A percentile compares a stretch with the other conserved stretches of the same genome.
phyloP scores from a whole-genome alignment of 352 stramenopile genomes.

The Phytophthora pluvialis region DNA sequence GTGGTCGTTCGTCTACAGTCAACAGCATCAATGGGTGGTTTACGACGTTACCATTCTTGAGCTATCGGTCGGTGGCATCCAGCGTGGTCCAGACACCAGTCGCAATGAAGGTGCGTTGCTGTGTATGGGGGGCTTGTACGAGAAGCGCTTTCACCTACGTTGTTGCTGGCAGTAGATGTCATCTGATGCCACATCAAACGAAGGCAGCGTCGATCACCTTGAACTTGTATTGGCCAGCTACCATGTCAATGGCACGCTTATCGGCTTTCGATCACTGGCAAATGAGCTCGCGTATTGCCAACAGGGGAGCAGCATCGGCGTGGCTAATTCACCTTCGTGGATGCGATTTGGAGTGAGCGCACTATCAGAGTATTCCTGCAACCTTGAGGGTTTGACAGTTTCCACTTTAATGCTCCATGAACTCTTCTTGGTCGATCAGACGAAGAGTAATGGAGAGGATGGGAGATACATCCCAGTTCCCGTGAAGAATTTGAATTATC shows the following conservation, averaged over 20 bases:
- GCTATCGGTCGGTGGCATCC: conserved; percentile 66
- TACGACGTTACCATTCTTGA: conserved; percentile 89
- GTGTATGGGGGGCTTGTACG: neutral
- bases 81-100: conserved; percentile 75
- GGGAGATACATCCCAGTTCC: conserved; percentile 85
- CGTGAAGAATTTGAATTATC: conserved; percentile 88
- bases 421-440: conserved; percentile 89
- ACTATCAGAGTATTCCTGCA: conserved; percentile 65
- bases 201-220: conserved; percentile 66
- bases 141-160: neutral
- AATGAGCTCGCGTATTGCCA: conserved; percentile 88
- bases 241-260: conserved; percentile 88
- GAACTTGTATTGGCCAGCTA: conserved; percentile 90
- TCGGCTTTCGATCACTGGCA: conserved; percentile 66
- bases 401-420: conserved; percentile 86
- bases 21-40: conserved; percentile 73
- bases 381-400: conserved; percentile 59
- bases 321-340: conserved; percentile 58
- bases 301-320: conserved; percentile 14
- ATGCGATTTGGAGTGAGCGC: conserved; percentile 79
- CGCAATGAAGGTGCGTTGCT: conserved; percentile 63
- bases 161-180: conserved; percentile 66
- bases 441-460: conserved; percentile 50
- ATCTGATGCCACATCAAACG: conserved; percentile 62
- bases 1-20: conserved; percentile 45